Percentiles rank a stretch among this genome's conserved stretches.
Conservation (phyloP, 108 stramenopile species). For the Cyclotella kingstonii region DNA sequence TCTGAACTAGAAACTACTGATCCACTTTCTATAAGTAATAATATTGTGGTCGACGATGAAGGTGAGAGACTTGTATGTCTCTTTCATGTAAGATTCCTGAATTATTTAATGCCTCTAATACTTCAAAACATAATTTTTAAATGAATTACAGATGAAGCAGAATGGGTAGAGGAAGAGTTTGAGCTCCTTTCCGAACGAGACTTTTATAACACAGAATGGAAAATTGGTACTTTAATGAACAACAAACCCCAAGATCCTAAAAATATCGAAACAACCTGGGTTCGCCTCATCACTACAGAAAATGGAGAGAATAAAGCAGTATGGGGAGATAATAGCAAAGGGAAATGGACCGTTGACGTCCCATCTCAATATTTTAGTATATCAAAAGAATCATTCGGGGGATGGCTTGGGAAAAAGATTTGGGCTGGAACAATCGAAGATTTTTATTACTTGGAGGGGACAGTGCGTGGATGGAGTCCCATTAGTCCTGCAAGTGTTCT, state of each 20-base stretch:
- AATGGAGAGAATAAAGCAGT: conserved; percentile 68
- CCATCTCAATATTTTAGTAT: conserved; percentile 75
- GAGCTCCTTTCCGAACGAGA: conserved; percentile 73
- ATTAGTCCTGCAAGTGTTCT: conserved; percentile 61
- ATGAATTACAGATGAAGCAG: conserved; percentile 77
- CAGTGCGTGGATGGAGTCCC: conserved; percentile 82
- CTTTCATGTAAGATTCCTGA: neutral
- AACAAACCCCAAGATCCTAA: conserved; percentile 26
- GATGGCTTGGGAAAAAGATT: conserved; percentile 67
- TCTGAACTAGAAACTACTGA: neutral
- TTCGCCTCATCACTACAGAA: conserved; percentile 57
- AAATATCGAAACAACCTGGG: conserved; percentile 79
- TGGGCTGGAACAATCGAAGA: conserved; percentile 81
- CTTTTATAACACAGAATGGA: conserved; percentile 77
- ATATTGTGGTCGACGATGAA: conserved; percentile 1
- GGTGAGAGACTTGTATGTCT: neutral
- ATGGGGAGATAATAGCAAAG: conserved; percentile 71
- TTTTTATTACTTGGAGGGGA: conserved; percentile 78
- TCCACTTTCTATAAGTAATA: conserved; percentile 9
- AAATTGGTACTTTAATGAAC: conserved; percentile 73
- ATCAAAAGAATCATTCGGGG: conserved; percentile 55
- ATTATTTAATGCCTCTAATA: neutral
- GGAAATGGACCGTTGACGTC: conserved; percentile 75
- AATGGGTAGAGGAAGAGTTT: conserved; percentile 77
- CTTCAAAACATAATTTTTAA: conserved; percentile 48